Evolutionary conservation across 2,329 filamentous ascomycete species (phyloP).

Genomic region (Penicillium fuscoglaucum): DNA sequence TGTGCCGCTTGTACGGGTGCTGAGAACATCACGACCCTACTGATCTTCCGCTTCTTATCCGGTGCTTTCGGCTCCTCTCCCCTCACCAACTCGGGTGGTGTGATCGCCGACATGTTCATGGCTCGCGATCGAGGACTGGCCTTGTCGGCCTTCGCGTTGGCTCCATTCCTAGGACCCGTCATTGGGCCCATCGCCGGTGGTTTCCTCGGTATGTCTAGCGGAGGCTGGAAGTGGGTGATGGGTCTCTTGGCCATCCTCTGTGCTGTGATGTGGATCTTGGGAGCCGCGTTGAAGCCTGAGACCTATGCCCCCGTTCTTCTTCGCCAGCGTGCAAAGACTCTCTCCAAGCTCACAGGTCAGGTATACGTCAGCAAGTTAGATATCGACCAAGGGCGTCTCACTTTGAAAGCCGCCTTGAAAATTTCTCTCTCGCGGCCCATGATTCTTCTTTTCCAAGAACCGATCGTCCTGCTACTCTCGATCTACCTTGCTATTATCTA

Average conservation of each 20-base stretch:
- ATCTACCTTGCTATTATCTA: constrained; percentile 55
- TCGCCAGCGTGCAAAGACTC: constrained; percentile 49
- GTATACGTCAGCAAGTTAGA: constrained; percentile 47
- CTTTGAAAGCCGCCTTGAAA: constrained; percentile 42
- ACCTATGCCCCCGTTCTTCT: constrained; percentile 55
- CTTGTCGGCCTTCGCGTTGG: constrained; percentile 64
- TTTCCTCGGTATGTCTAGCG: constrained; percentile 63
- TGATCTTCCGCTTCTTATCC: constrained; percentile 68
- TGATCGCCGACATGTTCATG: constrained; percentile 63
- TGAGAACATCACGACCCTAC: constrained; percentile 58
- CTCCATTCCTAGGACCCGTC: constrained; percentile 66
- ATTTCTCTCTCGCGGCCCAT: constrained; percentile 53
- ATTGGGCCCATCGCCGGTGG: constrained; percentile 67
- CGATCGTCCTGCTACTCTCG: constrained; percentile 53
- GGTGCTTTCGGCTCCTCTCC: constrained; percentile 63
- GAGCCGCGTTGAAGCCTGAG: constrained; percentile 35
- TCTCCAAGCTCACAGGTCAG: constrained; percentile 53
- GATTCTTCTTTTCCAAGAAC: constrained; percentile 51
- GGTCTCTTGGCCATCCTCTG: constrained; percentile 65
- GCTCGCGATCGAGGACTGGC: constrained; percentile 58
- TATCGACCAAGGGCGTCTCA: constrained; percentile 45
- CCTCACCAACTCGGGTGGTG: constrained; percentile 62
- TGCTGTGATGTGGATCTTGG: constrained; percentile 54
- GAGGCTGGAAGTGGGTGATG: constrained; percentile 67
- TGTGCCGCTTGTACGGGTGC: constrained; percentile 60